Conservation (phyloP, 2,329 filamentous ascomycete genomes). For the Stromatinia cepivora region DNA sequence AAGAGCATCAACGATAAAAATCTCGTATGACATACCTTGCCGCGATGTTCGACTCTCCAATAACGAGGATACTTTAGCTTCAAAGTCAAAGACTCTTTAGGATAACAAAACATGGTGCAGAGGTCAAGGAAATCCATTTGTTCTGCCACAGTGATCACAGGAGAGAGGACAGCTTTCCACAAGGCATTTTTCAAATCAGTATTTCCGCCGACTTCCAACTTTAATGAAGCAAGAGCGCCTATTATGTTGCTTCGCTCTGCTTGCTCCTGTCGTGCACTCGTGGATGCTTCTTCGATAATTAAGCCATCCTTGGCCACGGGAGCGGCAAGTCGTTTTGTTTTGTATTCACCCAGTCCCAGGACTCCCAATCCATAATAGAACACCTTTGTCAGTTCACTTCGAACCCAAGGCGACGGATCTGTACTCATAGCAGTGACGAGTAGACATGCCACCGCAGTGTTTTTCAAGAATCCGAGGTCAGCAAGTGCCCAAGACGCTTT, state of each 20-base stretch:
- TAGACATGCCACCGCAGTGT: conserved; percentile 55
- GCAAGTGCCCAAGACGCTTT: conserved; percentile 65
- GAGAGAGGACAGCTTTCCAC: conserved; percentile 53
- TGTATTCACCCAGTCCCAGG: conserved; percentile 63
- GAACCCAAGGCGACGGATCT: conserved; percentile 63
- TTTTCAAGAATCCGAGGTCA: conserved; percentile 61
- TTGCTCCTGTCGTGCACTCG: conserved; percentile 49
- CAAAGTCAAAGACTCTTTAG: conserved; percentile 49
- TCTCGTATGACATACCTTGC: conserved; percentile 39
- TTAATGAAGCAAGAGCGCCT: conserved; percentile 50
- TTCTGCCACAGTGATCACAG: conserved; percentile 49
- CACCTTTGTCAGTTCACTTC: conserved; percentile 58
- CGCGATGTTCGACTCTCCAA: conserved; percentile 46
- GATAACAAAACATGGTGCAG: conserved; percentile 52
- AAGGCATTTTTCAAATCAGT: conserved; percentile 47
- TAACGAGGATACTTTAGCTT: conserved; percentile 50
- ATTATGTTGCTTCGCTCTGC: conserved; percentile 52
- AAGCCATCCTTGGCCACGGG: conserved; percentile 37
- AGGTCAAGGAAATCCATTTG: conserved; percentile 53
- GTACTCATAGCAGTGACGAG: conserved; percentile 60
- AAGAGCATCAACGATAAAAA: conserved; percentile 4
- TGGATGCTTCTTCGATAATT: conserved; percentile 49
- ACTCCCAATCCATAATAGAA: conserved; percentile 61
- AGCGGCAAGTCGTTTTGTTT: conserved; percentile 32
- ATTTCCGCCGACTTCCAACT: conserved; percentile 50